phyloP scores from a whole-genome alignment of 768 basidiomycete species.

The Peribolospora kevripleyi region DNA sequence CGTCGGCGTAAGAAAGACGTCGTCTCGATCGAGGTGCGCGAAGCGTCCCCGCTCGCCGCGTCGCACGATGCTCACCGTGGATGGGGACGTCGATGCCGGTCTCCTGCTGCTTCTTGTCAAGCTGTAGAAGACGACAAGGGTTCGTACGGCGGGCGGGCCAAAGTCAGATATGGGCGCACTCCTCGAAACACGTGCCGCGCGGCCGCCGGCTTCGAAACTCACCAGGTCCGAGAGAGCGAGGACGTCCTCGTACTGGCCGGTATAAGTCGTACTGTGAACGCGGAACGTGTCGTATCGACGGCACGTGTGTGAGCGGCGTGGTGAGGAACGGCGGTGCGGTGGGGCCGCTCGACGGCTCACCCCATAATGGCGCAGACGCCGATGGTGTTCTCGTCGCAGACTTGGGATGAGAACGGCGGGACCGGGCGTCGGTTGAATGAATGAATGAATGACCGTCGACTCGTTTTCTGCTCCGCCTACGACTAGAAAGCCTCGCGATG shows the following conservation, averaged over 20 bases:
- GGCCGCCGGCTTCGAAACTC: too few relatives aligned
- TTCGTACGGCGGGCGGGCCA: too few relatives aligned
- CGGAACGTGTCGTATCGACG: not conserved
- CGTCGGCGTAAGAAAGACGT: not conserved
- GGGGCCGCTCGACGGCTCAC: not conserved
- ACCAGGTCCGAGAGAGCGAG: constrained; percentile 7
- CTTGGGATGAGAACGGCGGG: too few relatives aligned
- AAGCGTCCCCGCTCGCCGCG: not conserved
- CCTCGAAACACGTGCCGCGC: too few relatives aligned
- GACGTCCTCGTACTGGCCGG: constrained; percentile 14
- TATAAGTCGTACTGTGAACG: not conserved
- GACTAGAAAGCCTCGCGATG: too few relatives aligned
- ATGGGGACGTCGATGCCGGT: constrained; percentile 15
- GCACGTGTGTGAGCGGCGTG: not conserved
- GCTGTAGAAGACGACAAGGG: not conserved
- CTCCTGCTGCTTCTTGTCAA: constrained; percentile 15
- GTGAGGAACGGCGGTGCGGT: not conserved
- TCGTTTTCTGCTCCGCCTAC: too few relatives aligned
- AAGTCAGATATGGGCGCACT: too few relatives aligned
- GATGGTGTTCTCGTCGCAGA: constrained; percentile 21
- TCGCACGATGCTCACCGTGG: constrained; percentile 9
- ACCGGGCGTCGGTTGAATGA: too few relatives aligned
- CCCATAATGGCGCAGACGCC: constrained; percentile 15
- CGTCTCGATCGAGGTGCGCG: not conserved
- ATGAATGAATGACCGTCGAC: too few relatives aligned